Percentiles rank a stretch among this genome's conserved stretches.
These are phyloP conservation scores for Epichloe scottii DNA, from an alignment of 2,329 filamentous ascomycete species.

Conservation along the genomic window DNA sequence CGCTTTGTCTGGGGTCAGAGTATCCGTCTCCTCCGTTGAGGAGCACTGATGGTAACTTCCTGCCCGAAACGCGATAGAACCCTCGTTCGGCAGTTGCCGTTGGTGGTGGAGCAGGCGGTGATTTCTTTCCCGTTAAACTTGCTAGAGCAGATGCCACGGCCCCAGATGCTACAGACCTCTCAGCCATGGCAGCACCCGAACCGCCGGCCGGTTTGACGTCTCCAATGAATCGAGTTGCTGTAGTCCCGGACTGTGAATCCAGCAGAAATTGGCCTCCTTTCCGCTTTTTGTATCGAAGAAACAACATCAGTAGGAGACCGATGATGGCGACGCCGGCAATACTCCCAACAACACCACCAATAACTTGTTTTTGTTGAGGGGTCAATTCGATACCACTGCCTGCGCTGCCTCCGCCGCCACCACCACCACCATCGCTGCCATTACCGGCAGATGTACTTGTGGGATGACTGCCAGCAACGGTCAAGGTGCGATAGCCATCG, in stretches of 20 bases:
- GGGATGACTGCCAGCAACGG: not conserved
- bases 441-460: not conserved
- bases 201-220: slow-evolving; percentile 14
- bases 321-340: slow-evolving; percentile 47
- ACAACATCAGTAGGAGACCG: slow-evolving; percentile 37
- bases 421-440: not conserved
- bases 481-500: not conserved
- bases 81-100: slow-evolving; percentile 35
- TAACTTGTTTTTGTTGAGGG: slow-evolving; percentile 28
- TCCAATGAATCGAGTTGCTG: slow-evolving; percentile 6
- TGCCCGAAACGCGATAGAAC: slow-evolving; percentile 53
- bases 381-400: slow-evolving; percentile 15
- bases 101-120: slow-evolving; percentile 18
- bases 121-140: slow-evolving; percentile 30
- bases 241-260: slow-evolving; percentile 21
- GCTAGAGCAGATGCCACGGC: slow-evolving; percentile 38
- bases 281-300: slow-evolving; percentile 44
- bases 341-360: slow-evolving; percentile 44
- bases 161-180: slow-evolving; percentile 24
- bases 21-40: slow-evolving; percentile 52
- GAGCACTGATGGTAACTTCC: slow-evolving; percentile 51
- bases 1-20: slow-evolving; percentile 33
- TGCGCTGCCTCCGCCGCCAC: not conserved
- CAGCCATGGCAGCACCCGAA: slow-evolving; percentile 27
- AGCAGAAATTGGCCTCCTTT: slow-evolving; percentile 31